Conservation (phyloP, 768 basidiomycete genomes). For the Russula compacta region DNA sequence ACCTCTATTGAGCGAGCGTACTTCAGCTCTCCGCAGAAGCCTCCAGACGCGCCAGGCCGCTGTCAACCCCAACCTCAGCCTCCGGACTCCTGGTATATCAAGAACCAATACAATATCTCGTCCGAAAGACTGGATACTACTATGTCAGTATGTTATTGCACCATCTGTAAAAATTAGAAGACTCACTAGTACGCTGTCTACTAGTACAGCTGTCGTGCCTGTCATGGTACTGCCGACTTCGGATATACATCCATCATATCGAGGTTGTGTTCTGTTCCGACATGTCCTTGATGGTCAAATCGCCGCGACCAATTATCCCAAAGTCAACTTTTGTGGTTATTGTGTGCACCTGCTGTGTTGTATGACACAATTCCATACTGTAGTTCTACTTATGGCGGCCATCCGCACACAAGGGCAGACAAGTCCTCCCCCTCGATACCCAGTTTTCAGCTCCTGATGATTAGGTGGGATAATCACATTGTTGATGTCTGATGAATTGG, state of each 20-base stretch:
- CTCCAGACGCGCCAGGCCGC: conserved; percentile 21
- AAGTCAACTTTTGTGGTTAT: conserved; percentile 67
- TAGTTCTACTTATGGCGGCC: conserved; percentile 96
- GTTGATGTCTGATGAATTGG: conserved; percentile 93
- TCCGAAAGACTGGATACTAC: conserved; percentile 87
- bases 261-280: conserved; percentile 72
- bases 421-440: conserved; percentile 30
- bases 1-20: conserved; percentile 38
- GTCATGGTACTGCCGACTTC: conserved; percentile 58
- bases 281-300: conserved; percentile 86
- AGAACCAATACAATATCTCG: conserved; percentile 72
- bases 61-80: conserved; percentile 37
- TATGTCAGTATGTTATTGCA: conserved; percentile 65
- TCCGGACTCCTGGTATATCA: conserved; percentile 45
- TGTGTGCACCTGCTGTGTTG: neutral
- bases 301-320: conserved; percentile 91
- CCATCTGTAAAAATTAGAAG: neutral
- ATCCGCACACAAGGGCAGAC: conserved; percentile 81
- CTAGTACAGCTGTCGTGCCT: conserved; percentile 65
- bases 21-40: conserved; percentile 22
- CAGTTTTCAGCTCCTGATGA: conserved; percentile 15
- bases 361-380: neutral
- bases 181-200: conserved; percentile 7
- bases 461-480: conserved; percentile 46
- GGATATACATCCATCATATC: conserved; percentile 68